phyloP scores from a whole-genome alignment of 805 yeast species.

The Candida ascalaphidarum region DNA sequence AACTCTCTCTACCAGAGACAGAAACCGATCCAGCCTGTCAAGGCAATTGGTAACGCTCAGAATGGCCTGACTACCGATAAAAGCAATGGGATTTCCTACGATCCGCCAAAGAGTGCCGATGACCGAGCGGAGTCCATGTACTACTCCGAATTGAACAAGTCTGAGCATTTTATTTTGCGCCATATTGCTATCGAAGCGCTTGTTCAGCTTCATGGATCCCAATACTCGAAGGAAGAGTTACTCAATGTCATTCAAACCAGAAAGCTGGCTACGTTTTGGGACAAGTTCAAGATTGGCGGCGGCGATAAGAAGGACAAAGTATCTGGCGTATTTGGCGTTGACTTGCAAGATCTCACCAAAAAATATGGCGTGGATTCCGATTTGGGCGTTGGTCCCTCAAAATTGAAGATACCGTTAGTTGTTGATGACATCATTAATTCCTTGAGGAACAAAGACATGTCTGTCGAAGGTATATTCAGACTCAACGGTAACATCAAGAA shows the following conservation, averaged over 20 bases:
- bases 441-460: constrained; percentile 83
- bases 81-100: neutral
- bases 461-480: constrained; percentile 93
- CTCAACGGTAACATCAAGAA: constrained; percentile 91
- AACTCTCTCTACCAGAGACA: constrained; percentile 35
- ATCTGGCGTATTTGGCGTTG: constrained; percentile 62
- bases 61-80: neutral
- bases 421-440: constrained; percentile 82
- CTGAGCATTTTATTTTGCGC: constrained; percentile 51
- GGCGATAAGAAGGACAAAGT: constrained; percentile 17
- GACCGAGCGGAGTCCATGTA: constrained; percentile 26
- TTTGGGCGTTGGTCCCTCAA: constrained; percentile 74
- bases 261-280: constrained; percentile 44
- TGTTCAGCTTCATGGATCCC: constrained; percentile 18
- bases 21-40: constrained; percentile 17
- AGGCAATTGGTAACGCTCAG: constrained; percentile 4
- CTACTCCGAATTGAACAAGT: constrained; percentile 54
- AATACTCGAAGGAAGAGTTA: constrained; percentile 25
- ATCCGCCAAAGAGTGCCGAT: neutral
- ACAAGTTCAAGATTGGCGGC: constrained; percentile 36
- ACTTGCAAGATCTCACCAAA: constrained; percentile 60
- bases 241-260: constrained; percentile 32
- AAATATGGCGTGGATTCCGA: constrained; percentile 78
- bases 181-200: constrained; percentile 52
- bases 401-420: constrained; percentile 73